Base-by-base conservation (phyloP, 2,329 filamentous ascomycete genomes). In the Fusarium drepaniforme region DNA sequence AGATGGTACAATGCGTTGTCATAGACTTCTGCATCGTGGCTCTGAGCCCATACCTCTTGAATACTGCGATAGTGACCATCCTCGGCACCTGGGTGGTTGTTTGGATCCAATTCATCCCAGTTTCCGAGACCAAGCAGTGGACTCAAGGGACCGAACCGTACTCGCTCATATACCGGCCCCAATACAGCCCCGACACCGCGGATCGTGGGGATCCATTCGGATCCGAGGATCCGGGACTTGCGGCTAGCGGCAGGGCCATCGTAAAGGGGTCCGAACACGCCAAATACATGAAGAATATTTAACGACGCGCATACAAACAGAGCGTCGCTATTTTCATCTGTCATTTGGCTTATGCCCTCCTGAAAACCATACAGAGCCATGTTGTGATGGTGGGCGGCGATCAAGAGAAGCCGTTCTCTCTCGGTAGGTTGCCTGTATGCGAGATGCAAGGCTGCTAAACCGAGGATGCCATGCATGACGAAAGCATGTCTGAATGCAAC, bases 341-440 rank as follows among this genome's bases (percentile, higher is more conserved):
- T 33, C 11, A 53, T 53, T 2, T 53, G 49, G 7, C 6, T 15
- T n/a, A 53, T 33, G 25, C 28, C 28, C 11, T 33, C 49, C 25
- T 53, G 49, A 33, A 53, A 53, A 11, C 49, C 49, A 16, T 33
- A 18, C 18, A 53, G 1, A 2, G 49, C 25, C 16, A 33, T 30
- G 49, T 53, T 53, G 28, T 53, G 49, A 53, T 53, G 49, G 11
- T 33, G 49, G 49, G 49, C 49, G 16, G 49, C 49, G 25, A 53
- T 53, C 18, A 53, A 16, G 18, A 53, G 25, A 8, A 53, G 49
- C 5, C 49, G 16, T 4, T 33, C 25, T 15, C 49, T 13, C 16
- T 58, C 33, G 8, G 53, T n/a, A 58, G 12, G 18, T 35, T 38
- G 53, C 25, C 33, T 58, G 2, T 58, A 58, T 21, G 30, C 53